Percentiles rank a stretch among this genome's conserved stretches.
phyloP scores from a whole-genome alignment of 371 early-diverging fungal species.

The Mortierella sp. region DNA sequence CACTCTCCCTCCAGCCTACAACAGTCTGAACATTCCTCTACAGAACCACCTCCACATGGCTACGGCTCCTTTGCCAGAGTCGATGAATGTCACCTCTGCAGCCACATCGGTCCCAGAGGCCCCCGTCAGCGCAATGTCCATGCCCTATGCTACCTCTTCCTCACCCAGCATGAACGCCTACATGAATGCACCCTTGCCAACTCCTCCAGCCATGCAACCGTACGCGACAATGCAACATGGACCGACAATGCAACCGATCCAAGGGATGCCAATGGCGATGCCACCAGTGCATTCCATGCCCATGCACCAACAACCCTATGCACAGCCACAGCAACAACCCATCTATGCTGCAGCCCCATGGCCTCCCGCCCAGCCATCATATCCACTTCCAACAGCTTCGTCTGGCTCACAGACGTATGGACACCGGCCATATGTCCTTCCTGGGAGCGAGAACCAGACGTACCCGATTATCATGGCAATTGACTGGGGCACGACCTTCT shows the following conservation, averaged over 20 bases:
- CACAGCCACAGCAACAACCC: slow-evolving; percentile 17
- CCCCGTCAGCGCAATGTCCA: not conserved
- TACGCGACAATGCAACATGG: not conserved
- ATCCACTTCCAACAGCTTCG: not conserved
- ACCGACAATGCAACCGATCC: no score
- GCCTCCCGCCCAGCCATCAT: slow-evolving; percentile 7
- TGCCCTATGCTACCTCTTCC: slow-evolving; percentile 34
- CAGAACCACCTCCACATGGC: slow-evolving; percentile 22
- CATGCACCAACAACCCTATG: not conserved
- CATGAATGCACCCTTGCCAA: not conserved
- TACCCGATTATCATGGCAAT: slow-evolving; percentile 49
- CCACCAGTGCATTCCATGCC: not conserved
- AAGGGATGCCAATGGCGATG: no score
- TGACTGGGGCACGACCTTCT: slow-evolving; percentile 43
- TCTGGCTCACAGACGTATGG: slow-evolving; percentile 31
- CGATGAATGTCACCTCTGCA: not conserved
- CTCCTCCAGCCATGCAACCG: not conserved
- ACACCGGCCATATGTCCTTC: slow-evolving; percentile 31
- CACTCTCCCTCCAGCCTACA: slow-evolving; percentile 42
- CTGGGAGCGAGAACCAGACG: slow-evolving; percentile 36
- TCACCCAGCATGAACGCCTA: not conserved
- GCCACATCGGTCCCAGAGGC: slow-evolving; percentile 2
- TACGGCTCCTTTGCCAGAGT: slow-evolving; percentile 35
- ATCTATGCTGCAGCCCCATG: not conserved
- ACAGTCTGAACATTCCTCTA: slow-evolving; percentile 43